Percentiles rank a stretch among this genome's conserved stretches.
These are phyloP conservation scores for Gaeumannomyces sp. DNA, from an alignment of 2,329 filamentous ascomycete genomes.

Conservation along the genomic window DNA sequence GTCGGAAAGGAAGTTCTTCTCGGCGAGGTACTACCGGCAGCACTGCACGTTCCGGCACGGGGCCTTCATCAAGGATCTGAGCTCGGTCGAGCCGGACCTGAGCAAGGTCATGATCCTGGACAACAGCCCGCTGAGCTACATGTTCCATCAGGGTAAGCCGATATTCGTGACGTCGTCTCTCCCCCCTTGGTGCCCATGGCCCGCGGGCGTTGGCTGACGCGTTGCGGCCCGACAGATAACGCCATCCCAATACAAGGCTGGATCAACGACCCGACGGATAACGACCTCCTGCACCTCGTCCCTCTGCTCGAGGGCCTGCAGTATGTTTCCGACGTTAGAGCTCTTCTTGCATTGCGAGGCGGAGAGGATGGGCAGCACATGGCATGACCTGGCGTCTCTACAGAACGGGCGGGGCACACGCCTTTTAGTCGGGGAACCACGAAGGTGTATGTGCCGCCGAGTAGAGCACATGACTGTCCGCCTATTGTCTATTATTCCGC, in stretches of 20 bases:
- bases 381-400: constrained; percentile 25
- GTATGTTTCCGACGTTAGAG: constrained; percentile 92
- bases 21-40: constrained; percentile 87
- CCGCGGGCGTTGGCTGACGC: neutral
- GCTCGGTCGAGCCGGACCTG: constrained; percentile 90
- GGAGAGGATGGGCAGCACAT: constrained; percentile 69
- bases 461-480: neutral
- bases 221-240: constrained; percentile 62
- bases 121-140: constrained; percentile 96
- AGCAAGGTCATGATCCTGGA: constrained; percentile 99
- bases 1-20: constrained; percentile 93
- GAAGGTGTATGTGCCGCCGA: too few relatives aligned
- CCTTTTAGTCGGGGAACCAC: neutral
- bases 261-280: constrained; percentile 98
- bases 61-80: constrained; percentile 96
- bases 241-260: constrained; percentile 98
- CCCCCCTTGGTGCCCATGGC: neutral
- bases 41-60: constrained; percentile 95
- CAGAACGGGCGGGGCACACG: neutral
- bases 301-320: constrained; percentile 90
- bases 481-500: neutral
- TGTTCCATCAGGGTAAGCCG: constrained; percentile 85
- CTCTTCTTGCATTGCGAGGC: constrained; percentile 78
- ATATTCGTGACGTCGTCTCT: constrained; percentile 18
- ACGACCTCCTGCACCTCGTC: constrained; percentile 86